Conservation (phyloP, 164 flowering plant species). For the Chimonanthus salicifolius region DNA sequence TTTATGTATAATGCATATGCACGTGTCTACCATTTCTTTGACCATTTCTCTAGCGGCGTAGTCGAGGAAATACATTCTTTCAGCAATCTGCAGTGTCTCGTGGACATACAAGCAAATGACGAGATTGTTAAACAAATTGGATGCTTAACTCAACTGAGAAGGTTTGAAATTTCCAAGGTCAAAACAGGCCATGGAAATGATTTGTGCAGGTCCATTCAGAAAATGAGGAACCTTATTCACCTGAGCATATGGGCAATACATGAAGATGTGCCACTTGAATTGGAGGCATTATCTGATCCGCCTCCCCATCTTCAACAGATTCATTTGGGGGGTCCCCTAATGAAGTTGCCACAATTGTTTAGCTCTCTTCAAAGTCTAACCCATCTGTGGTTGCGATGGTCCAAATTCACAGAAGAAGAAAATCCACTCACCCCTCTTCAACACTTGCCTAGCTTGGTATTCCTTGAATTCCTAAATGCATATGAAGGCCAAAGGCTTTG, state of each 20-base stretch:
- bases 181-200: not conserved
- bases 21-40: not conserved
- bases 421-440: slow-evolving; percentile 20
- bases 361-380: slow-evolving; percentile 19
- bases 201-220: not conserved
- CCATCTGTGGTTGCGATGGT: slow-evolving; percentile 17
- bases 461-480: slow-evolving; percentile 24
- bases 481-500: slow-evolving; percentile 19
- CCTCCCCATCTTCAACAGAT: slow-evolving; percentile 23
- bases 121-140: not conserved
- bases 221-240: not conserved
- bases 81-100: too few species aligned
- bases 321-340: slow-evolving; percentile 18
- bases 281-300: not conserved
- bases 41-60: not conserved
- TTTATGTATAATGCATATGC: not conserved
- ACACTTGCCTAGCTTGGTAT: slow-evolving; percentile 16
- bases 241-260: not conserved
- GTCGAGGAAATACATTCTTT: too few species aligned
- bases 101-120: not conserved
- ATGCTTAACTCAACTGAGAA: not conserved
- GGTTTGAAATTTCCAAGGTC: not conserved
- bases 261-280: not conserved
- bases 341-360: slow-evolving; percentile 27
- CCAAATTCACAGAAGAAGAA: slow-evolving; percentile 15